Percentiles rank a stretch among this genome's conserved stretches.
Evolutionary conservation across 345 rosid species (phyloP).

Genomic region (Moricandia arvensis): DNA sequence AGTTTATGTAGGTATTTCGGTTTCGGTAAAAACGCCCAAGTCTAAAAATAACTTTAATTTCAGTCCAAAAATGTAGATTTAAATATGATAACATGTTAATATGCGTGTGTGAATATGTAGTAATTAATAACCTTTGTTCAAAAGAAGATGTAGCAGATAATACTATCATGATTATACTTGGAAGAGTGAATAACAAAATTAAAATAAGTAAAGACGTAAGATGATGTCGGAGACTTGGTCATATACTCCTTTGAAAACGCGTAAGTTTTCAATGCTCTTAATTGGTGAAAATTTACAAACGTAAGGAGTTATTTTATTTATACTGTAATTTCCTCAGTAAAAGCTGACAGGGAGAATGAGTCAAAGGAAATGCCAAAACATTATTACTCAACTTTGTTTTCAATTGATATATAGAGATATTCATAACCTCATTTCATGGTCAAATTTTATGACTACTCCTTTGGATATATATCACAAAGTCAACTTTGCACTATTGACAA

Average conservation of each 20-base stretch:
- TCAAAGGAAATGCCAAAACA: constrained; percentile 1
- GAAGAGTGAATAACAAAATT: neutral
- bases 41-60: no score
- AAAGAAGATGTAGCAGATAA: neutral
- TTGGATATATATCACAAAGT: constrained; percentile 6
- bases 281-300: no score
- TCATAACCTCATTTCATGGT: constrained; percentile 7
- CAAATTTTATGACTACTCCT: constrained; percentile 21
- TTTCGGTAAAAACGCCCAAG: no score
- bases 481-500: constrained; percentile 12
- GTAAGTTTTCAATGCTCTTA: neutral
- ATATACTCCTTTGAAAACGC: constrained; percentile 3
- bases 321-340: constrained; percentile 4
- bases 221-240: constrained; percentile 12
- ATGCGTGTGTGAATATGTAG: neutral
- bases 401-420: constrained; percentile 2
- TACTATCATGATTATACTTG: neutral
- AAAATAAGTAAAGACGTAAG: constrained; percentile 8
- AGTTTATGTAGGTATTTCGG: no score
- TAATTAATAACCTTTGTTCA: no score
- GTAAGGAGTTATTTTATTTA: no score
- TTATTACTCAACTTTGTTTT: constrained; percentile 3
- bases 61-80: neutral
- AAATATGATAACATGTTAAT: neutral
- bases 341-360: neutral